Evolutionary conservation across 2,329 filamentous ascomycete genomes (phyloP).

Genomic region (Penicillium hesseltinei): DNA sequence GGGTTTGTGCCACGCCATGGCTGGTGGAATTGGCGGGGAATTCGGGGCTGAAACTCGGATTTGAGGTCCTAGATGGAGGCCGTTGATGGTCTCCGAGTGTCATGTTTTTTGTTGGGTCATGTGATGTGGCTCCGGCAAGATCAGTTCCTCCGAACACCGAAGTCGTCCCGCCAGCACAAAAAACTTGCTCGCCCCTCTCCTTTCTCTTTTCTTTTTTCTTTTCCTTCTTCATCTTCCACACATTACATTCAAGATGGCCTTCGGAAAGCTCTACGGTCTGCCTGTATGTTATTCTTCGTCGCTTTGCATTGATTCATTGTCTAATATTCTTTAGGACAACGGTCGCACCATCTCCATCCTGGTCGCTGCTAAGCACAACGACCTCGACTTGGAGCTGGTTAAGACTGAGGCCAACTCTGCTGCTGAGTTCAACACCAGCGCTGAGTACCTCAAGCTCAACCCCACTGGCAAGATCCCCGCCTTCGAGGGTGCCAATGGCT

Average conservation of each 20-base stretch:
- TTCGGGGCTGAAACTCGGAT: not conserved
- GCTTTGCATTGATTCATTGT: not conserved
- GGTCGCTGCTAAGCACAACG: conserved; percentile 96
- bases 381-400: conserved; percentile 84
- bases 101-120: conserved; percentile 25
- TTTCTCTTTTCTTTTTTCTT: conserved; percentile 11
- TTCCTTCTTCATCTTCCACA: conserved; percentile 8
- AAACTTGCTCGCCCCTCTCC: conserved; percentile 25
- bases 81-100: conserved; percentile 8
- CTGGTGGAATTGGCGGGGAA: conserved; percentile 8
- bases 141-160: conserved; percentile 21
- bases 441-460: conserved; percentile 82
- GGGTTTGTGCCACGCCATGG: conserved; percentile 41
- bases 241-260: conserved; percentile 68
- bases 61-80: conserved; percentile 1
- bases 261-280: conserved; percentile 95
- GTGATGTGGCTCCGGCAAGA: conserved; percentile 17
- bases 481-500: conserved; percentile 91
- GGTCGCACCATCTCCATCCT: conserved; percentile 83
- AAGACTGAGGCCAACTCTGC: conserved; percentile 54
- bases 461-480: conserved; percentile 87
- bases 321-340: conserved; percentile 64
- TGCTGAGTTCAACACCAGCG: conserved; percentile 61
- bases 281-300: conserved; percentile 56
- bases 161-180: conserved; percentile 20